phyloP scores from a whole-genome alignment of 1,284 basidiomycete species.

The Boletus putidus region DNA sequence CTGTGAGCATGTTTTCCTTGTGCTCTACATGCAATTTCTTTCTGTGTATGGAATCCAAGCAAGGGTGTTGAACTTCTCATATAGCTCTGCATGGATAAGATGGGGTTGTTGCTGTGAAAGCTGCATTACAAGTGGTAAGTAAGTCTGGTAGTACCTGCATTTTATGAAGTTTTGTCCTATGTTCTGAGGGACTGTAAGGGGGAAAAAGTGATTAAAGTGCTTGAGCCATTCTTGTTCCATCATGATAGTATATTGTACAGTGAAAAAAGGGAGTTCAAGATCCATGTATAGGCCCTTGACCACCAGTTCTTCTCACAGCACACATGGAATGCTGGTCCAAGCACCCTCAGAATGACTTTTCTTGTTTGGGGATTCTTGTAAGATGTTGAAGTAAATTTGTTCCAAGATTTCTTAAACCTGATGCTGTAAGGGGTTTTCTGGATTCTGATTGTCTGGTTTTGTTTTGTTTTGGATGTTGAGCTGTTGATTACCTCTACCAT shows the following conservation, averaged over 20 bases:
- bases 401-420: not conserved
- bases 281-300: not conserved
- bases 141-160: too few species aligned
- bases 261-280: not conserved
- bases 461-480: too few species aligned
- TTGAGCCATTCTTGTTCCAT: too few species aligned
- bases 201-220: conserved; percentile 9
- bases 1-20: not conserved
- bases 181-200: not conserved
- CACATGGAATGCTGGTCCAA: conserved; percentile 8
- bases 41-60: not conserved
- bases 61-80: not conserved
- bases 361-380: conserved; percentile 11
- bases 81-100: too few species aligned
- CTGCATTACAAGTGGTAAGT: too few species aligned
- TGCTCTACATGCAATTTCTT: conserved; percentile 6
- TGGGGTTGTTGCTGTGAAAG: too few species aligned
- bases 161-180: not conserved
- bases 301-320: rapidly evolving
- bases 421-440: not conserved
- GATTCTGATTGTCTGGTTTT: not conserved
- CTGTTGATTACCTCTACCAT: conserved; percentile 5
- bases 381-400: conserved; percentile 13
- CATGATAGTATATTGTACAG: conserved; percentile 2
- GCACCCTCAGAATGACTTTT: not conserved